phyloP scores from a whole-genome alignment of 2,329 filamentous ascomycete species.

The Cryphonectria japonica region DNA sequence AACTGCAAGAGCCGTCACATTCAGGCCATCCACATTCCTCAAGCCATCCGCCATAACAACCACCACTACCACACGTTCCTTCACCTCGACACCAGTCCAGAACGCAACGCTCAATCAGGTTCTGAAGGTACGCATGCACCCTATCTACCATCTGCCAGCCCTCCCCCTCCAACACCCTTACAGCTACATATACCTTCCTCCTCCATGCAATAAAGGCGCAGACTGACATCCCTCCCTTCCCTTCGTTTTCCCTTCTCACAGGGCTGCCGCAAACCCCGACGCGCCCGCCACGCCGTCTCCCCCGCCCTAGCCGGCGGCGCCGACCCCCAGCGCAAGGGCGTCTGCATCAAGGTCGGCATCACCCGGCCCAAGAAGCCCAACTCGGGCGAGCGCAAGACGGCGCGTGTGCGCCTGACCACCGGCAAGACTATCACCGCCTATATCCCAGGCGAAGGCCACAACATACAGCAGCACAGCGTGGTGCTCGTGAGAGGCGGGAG shows the following conservation, averaged over 20 bases:
- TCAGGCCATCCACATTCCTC: slow-evolving; percentile 32
- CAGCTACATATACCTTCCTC: not conserved
- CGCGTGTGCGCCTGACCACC: slow-evolving; percentile 84
- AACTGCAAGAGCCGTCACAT: slow-evolving; percentile 14
- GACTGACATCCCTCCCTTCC: not conserved
- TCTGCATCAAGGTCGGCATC: slow-evolving; percentile 91
- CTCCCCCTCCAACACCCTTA: not conserved
- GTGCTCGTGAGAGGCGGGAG: slow-evolving; percentile 93
- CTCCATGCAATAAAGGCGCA: not conserved
- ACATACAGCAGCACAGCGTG: slow-evolving; percentile 98
- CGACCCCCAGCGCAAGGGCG: slow-evolving; percentile 87
- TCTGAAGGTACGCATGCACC: slow-evolving; percentile 50
- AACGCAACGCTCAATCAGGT: slow-evolving; percentile 75
- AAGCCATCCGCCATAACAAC: slow-evolving; percentile 30
- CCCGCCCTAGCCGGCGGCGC: slow-evolving; percentile 74
- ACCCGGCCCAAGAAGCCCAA: slow-evolving; percentile 99
- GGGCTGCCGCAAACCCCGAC: slow-evolving; percentile 79
- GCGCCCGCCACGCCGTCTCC: slow-evolving; percentile 82
- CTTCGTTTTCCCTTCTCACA: slow-evolving; percentile 37
- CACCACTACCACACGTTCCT: slow-evolving; percentile 37
- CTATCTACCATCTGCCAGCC: not conserved
- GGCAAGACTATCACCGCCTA: slow-evolving; percentile 90
- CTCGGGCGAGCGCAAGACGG: slow-evolving; percentile 94
- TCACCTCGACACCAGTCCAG: slow-evolving; percentile 50
- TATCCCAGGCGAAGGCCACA: slow-evolving; percentile 97